phyloP scores from a whole-genome alignment of 129 eudicot species.

The Sambucus nigra region DNA sequence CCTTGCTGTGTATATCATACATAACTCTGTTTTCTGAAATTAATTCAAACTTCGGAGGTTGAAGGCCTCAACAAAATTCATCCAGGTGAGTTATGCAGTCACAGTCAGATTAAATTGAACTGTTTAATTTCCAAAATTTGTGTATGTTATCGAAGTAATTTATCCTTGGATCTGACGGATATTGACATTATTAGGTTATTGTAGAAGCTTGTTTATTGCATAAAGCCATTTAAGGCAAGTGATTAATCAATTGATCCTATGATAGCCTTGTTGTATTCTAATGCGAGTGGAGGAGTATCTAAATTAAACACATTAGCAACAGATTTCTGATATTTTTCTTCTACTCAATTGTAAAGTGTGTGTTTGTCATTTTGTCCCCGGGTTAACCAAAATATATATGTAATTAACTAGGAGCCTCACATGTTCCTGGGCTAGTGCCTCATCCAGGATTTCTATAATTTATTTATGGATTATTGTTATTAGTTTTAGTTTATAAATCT shows the following conservation, averaged over 20 bases:
- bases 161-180: slow-evolving; percentile 1
- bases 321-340: background rate
- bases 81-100: background rate
- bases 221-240: background rate
- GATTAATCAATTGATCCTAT: background rate
- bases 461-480: no score
- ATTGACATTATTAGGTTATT: background rate
- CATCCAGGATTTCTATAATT: no score
- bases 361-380: background rate
- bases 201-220: background rate
- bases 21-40: background rate
- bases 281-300: no score
- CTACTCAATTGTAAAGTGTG: background rate
- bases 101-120: no score
- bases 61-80: background rate
- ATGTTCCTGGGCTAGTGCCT: background rate
- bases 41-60: background rate
- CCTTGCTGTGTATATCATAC: background rate
- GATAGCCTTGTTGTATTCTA: slow-evolving; percentile 49
- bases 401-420: no score
- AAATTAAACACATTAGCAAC: slow-evolving; percentile 3
- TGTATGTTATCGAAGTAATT: background rate
- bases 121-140: background rate
- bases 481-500: no score
- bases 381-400: no score